Evolutionary conservation across 129 eudicot species (phyloP).

Genomic region (Artemisia annua): DNA sequence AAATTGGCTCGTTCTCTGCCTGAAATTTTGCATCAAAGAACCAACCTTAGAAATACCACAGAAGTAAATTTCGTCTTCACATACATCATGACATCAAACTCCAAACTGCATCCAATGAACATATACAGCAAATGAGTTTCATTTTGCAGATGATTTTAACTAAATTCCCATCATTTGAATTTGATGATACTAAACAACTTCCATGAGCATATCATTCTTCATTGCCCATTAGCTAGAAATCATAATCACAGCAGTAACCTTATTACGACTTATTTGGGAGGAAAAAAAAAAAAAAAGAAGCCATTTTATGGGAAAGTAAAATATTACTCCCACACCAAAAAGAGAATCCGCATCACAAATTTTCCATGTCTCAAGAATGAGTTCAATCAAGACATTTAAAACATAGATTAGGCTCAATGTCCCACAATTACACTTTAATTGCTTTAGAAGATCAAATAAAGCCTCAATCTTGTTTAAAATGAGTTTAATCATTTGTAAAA

Average conservation of each 20-base stretch:
- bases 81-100: constrained; percentile 4
- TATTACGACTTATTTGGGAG: neutral
- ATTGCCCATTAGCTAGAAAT: neutral
- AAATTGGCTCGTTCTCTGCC: constrained; percentile 79
- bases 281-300: too few relatives aligned
- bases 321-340: neutral
- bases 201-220: constrained; percentile 6
- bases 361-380: neutral
- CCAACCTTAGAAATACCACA: constrained; percentile 16
- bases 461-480: constrained; percentile 13
- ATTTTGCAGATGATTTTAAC: neutral
- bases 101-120: neutral
- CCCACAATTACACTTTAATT: constrained; percentile 7
- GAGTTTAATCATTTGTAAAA: constrained; percentile 8
- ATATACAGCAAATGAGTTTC: constrained; percentile 7
- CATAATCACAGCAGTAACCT: constrained; percentile 15
- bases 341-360: constrained; percentile 2
- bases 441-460: neutral
- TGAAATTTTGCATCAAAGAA: constrained; percentile 34
- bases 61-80: neutral
- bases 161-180: neutral
- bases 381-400: neutral
- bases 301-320: too few relatives aligned
- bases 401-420: constrained; percentile 7
- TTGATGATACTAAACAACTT: constrained; percentile 11